phyloP scores from a whole-genome alignment of 495 filamentous ascomycete genomes.

The Aspergillus sclerotioniger region DNA sequence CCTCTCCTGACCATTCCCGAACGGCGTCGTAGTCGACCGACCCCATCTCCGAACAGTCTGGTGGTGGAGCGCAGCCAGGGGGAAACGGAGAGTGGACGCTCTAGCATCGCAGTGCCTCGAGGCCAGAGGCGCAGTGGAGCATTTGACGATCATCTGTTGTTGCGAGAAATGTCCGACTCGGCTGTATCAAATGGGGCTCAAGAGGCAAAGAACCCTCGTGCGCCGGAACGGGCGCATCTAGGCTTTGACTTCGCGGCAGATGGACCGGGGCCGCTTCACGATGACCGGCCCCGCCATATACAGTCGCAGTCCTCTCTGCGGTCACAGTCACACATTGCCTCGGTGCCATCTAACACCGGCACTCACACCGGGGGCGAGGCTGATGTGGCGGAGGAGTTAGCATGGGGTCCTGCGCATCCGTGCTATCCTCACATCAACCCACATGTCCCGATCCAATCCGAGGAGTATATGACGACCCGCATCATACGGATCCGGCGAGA shows the following conservation, averaged over 20 bases:
- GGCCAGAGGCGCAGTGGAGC: conserved; percentile 44
- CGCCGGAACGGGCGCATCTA: conserved; percentile 34
- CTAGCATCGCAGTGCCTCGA: conserved; percentile 65
- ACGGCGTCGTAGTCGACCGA: conserved; percentile 55
- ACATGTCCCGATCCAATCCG: conserved; percentile 74
- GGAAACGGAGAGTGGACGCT: conserved; percentile 56
- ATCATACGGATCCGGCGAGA: conserved; percentile 89
- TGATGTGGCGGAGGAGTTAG: conserved; percentile 49
- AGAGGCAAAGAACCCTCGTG: conserved; percentile 31
- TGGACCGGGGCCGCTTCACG: conserved; percentile 14
- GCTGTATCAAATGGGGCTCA: conserved; percentile 32
- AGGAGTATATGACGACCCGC: conserved; percentile 71
- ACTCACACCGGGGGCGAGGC: conserved; percentile 51
- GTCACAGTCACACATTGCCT: conserved; percentile 42
- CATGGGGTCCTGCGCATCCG: conserved; percentile 86
- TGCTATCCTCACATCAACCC: conserved; percentile 93
- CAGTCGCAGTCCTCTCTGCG: conserved; percentile 41
- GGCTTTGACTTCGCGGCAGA: conserved; percentile 22
- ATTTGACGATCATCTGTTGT: conserved; percentile 34
- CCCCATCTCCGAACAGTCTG: conserved; percentile 57
- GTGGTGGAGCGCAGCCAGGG: conserved; percentile 62
- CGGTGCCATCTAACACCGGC: conserved; percentile 40
- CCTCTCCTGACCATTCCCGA: conserved; percentile 70
- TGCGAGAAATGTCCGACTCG: conserved; percentile 47
- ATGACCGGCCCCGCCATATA: conserved; percentile 34